phyloP scores from a whole-genome alignment of 78 protist species.

The Chrysochromulina parva region DNA sequence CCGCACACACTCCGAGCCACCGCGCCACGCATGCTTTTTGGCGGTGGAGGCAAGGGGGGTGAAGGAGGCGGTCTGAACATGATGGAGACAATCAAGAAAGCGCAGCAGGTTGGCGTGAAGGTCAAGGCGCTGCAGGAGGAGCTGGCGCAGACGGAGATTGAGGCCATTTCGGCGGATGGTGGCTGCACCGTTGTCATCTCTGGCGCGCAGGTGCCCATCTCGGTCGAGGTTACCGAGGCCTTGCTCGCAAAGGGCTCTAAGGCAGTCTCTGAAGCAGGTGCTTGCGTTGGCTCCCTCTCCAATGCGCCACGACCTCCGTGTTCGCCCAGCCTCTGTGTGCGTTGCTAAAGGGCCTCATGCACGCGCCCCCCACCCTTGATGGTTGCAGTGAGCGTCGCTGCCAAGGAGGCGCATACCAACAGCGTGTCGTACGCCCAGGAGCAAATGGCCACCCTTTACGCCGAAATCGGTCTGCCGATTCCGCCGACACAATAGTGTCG shows the following conservation, averaged over 20 bases:
- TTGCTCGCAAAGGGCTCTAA: not conserved
- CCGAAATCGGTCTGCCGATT: not conserved
- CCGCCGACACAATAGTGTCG: not conserved
- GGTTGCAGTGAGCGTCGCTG: not conserved
- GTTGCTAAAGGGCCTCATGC: too few species aligned
- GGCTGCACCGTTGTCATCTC: not conserved
- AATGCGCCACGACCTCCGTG: too few species aligned
- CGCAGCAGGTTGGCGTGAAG: constrained; percentile 13
- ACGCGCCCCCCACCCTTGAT: too few species aligned
- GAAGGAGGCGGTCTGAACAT: not conserved
- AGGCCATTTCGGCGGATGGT: not conserved
- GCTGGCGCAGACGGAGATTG: not conserved
- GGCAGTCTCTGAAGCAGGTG: not conserved
- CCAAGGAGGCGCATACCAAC: not conserved
- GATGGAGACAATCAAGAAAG: constrained; percentile 31
- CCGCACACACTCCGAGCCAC: too few species aligned
- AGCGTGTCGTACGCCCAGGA: not conserved
- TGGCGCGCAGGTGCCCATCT: constrained; percentile 13
- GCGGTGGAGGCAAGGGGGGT: not conserved
- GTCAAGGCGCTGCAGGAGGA: constrained; percentile 24
- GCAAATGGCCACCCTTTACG: not conserved
- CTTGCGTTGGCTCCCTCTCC: too few species aligned
- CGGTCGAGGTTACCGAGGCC: not conserved
- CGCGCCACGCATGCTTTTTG: constrained; percentile 11
- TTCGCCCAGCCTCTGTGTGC: too few species aligned